Conservation (phyloP, 805 yeast genomes). For the Kazachstania taianensis region DNA sequence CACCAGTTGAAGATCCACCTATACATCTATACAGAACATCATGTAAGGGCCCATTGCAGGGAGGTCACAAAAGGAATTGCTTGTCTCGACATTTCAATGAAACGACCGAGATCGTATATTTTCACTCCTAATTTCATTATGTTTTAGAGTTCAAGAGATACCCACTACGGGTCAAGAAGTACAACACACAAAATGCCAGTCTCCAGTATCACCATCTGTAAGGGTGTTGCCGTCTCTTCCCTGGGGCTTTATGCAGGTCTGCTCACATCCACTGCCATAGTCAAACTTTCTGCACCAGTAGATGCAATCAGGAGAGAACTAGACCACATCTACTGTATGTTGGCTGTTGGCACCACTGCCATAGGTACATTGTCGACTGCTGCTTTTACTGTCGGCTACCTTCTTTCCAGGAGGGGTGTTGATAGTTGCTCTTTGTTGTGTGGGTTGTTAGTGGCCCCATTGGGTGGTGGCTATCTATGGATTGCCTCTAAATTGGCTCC, state of each 20-base stretch:
- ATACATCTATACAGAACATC: no score
- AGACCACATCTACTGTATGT: conserved; percentile 14
- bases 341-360: conserved; percentile 16
- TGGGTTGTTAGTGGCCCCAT: conserved; percentile 10
- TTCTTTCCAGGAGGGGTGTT: not conserved
- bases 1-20: no score
- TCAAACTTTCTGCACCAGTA: conserved; percentile 23
- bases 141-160: no score
- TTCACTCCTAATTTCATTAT: no score
- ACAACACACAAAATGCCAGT: not conserved
- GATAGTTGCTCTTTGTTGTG: conserved; percentile 3
- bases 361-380: conserved; percentile 42
- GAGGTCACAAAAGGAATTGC: no score
- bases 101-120: no score
- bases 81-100: no score
- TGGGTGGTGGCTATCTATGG: conserved; percentile 8
- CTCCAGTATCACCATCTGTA: conserved; percentile 14
- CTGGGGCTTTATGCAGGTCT: conserved; percentile 55
- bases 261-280: conserved; percentile 27
- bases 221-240: conserved; percentile 56
- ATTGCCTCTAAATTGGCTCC: not conserved
- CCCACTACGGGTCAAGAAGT: no score
- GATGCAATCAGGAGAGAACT: conserved; percentile 12
- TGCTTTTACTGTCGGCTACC: conserved; percentile 44
- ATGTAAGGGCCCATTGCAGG: no score